These are phyloP conservation scores for Thymus quinquecostatus DNA, from an alignment of 257 asterid genomes.

Conservation along the genomic window DNA sequence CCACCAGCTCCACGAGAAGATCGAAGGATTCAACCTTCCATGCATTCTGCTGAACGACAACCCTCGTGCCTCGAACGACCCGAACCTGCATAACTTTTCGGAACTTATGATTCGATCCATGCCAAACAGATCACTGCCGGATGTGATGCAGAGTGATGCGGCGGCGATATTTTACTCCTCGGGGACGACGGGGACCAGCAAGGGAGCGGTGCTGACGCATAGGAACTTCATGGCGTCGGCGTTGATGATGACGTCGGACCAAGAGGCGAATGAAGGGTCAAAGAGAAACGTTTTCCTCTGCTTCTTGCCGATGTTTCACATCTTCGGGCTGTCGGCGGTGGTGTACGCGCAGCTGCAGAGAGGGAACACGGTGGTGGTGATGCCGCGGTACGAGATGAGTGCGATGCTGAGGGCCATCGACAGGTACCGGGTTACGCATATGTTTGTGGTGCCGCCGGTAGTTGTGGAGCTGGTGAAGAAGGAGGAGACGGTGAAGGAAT, in stretches of 20 bases:
- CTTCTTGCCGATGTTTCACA: slow-evolving; percentile 43
- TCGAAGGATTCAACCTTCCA: slow-evolving; percentile 39
- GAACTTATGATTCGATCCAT: slow-evolving; percentile 13
- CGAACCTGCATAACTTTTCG: slow-evolving; percentile 1
- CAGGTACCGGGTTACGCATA: slow-evolving; percentile 31
- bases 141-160: slow-evolving; percentile 29
- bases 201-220: slow-evolving; percentile 46
- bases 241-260: slow-evolving; percentile 34
- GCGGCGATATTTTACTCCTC: slow-evolving; percentile 49
- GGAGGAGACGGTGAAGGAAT: slow-evolving; percentile 32
- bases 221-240: slow-evolving; percentile 41
- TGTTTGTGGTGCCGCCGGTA: slow-evolving; percentile 43
- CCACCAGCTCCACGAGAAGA: slow-evolving; percentile 34
- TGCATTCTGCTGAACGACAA: slow-evolving; percentile 5
- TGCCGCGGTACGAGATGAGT: slow-evolving; percentile 35
- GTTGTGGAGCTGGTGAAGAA: slow-evolving; percentile 35
- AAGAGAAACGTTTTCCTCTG: slow-evolving; percentile 33
- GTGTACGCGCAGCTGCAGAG: slow-evolving; percentile 44
- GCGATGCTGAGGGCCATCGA: slow-evolving; percentile 39
- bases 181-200: slow-evolving; percentile 42
- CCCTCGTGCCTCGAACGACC: background rate
- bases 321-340: slow-evolving; percentile 33
- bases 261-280: slow-evolving; percentile 11
- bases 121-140: background rate
- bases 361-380: slow-evolving; percentile 44